Evolutionary conservation across 106 monocot species (phyloP), one percentile per base, ranked within the genome.

Genomic region (Phalaenopsis aphrodite): DNA sequence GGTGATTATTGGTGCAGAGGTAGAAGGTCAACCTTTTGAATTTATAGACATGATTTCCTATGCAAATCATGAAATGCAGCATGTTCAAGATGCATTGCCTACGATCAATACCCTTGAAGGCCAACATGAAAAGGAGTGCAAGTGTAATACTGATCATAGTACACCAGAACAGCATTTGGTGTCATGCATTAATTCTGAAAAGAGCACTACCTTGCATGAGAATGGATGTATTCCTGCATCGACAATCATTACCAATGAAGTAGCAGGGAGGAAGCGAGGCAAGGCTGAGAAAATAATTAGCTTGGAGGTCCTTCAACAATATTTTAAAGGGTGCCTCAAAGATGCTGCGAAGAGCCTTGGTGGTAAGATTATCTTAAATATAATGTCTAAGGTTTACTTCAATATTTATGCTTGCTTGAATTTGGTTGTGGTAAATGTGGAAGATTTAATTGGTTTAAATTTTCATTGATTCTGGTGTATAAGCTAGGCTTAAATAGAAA

Each of bases 261-360:
- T 77, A 37, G 10, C 42, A 76, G 87, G 78, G 57, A 89, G 79
- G 61, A 89, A 85, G 77, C 75, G 87, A 39, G 91, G 91, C 66
- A 92, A 92, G 79, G 85, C 89, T 75, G 91, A 92, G 78, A 89
- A 87, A 80, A 80, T 80, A 84, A 89, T 92, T 69, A 89, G 89
- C 71, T 80, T 92, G 41, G 91, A 92, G 18, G 84, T 89, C 76
- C 89, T 92, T 55, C 85, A 84, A 21, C 87, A 87, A 61, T 87
- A 92, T 77, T 92, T 92, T 84, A 67, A 87, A 16, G 89, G 91
- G 52, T 89, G 89, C 68, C 79, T 92, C 43, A 92, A 87, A 84
- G 85, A 82, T 82, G 91, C 91, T 75, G 89, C 91, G 45, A 92
- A 89, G 75, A 85, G 85, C 82, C 91, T 92, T 71, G 89, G 91